These are phyloP conservation scores for Coniella lustricola DNA, from an alignment of 2,329 filamentous ascomycete species.

Conservation along the genomic window DNA sequence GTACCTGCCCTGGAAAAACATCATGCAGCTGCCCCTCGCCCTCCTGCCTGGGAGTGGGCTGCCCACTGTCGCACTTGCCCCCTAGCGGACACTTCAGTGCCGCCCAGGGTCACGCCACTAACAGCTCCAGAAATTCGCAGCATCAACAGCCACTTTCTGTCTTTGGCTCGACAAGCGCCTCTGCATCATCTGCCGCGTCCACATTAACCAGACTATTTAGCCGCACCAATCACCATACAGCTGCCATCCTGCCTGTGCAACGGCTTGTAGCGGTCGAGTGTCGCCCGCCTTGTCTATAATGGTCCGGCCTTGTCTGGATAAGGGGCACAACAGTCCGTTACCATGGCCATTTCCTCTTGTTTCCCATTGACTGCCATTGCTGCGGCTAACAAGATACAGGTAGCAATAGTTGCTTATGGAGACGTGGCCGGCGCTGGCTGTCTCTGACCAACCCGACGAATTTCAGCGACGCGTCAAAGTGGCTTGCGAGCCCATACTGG, in stretches of 20 bases:
- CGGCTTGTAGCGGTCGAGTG: background rate
- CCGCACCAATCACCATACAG: constrained; percentile 24
- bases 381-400: too few species aligned
- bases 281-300: constrained; percentile 2
- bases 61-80: background rate
- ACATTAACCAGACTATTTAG: constrained; percentile 26
- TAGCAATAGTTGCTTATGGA: too few species aligned
- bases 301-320: background rate
- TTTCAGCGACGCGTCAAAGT: too few species aligned
- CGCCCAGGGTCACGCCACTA: constrained; percentile 2
- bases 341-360: too few species aligned
- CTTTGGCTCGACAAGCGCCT: background rate
- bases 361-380: too few species aligned
- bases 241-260: background rate
- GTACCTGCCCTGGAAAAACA: too few species aligned
- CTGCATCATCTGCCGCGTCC: background rate
- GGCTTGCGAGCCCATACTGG: too few species aligned
- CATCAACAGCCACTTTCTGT: constrained; percentile 15
- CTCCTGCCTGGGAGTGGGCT: background rate
- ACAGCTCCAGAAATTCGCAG: constrained; percentile 15
- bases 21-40: background rate
- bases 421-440: too few species aligned
- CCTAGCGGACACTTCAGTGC: too few species aligned
- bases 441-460: too few species aligned
- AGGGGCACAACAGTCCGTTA: constrained; percentile 6